Conservation (phyloP, 176 grass and related monocot species). For the Juncus effusus region DNA sequence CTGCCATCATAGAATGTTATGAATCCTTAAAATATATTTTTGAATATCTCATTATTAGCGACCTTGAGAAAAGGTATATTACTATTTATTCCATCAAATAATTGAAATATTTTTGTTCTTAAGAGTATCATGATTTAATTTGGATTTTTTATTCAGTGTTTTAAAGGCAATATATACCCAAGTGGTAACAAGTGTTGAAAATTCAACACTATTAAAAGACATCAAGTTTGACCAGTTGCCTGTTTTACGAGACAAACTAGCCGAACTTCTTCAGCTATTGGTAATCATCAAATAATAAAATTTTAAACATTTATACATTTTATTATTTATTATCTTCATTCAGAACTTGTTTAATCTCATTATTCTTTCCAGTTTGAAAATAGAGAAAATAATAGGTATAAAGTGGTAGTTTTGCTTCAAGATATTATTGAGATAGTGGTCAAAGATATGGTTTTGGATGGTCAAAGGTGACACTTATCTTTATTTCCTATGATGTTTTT, state of each 20-base stretch:
- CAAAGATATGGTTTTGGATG: constrained; percentile 84
- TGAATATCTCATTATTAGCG: constrained; percentile 55
- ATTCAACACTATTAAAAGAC: constrained; percentile 58
- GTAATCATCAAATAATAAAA: constrained; percentile 43
- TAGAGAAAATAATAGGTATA: constrained; percentile 47
- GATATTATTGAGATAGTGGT: constrained; percentile 83
- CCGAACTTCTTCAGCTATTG: constrained; percentile 57
- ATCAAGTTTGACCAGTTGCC: constrained; percentile 71
- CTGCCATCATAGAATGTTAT: constrained; percentile 69
- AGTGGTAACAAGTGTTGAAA: constrained; percentile 62
- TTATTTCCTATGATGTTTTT: too few species aligned
- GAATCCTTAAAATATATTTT: constrained; percentile 61
- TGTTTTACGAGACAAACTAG: constrained; percentile 51
- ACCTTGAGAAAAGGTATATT: constrained; percentile 65
- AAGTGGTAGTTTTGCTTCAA: constrained; percentile 81
- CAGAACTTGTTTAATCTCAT: constrained; percentile 15
- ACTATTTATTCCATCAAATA: constrained; percentile 16
- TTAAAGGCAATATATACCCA: constrained; percentile 53
- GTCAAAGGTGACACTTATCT: constrained; percentile 44
- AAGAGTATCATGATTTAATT: constrained; percentile 40
- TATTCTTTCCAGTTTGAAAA: constrained; percentile 55
- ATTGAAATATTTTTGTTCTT: constrained; percentile 17
- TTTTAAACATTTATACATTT: constrained; percentile 12
- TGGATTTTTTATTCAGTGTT: constrained; percentile 53
- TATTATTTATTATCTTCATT: constrained; percentile 1